A percentile compares a stretch with the other conserved stretches of the same genome.
Evolutionary conservation across 306 rosid genomes (phyloP).

Genomic region (Carpinus viminea): DNA sequence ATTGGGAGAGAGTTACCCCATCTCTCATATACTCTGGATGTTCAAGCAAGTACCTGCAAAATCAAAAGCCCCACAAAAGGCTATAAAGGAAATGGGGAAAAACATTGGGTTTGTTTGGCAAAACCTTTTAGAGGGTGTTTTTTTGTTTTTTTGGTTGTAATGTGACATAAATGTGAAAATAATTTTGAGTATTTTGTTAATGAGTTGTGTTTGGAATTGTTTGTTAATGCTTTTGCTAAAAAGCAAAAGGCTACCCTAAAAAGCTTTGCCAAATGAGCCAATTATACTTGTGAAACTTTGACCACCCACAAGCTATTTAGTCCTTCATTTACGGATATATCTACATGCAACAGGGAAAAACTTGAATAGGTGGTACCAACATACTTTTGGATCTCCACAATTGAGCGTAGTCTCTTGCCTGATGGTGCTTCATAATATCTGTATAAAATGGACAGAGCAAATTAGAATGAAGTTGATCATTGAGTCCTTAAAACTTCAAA

Average conservation of each 20-base stretch:
- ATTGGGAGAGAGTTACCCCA: constrained; percentile 59
- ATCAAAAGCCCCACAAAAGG: constrained; percentile 26
- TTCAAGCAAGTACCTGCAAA: constrained; percentile 61
- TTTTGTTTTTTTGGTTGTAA: no score
- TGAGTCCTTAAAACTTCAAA: constrained; percentile 20
- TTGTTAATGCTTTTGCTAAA: no score
- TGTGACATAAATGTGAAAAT: no score
- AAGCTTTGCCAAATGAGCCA: no score
- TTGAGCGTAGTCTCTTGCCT: constrained; percentile 89
- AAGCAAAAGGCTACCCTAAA: no score
- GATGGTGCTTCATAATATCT: constrained; percentile 86
- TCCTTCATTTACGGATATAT: no score
- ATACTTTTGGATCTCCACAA: constrained; percentile 84
- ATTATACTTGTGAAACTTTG: constrained; percentile 11
- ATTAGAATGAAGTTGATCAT: constrained; percentile 22
- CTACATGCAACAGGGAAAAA: constrained; percentile 12
- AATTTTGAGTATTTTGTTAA: no score
- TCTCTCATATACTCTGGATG: constrained; percentile 69
- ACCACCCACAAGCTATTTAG: neutral
- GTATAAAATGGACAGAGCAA: constrained; percentile 30
- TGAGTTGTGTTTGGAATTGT: no score
- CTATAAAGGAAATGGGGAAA: constrained; percentile 15
- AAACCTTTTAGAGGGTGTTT: no score
- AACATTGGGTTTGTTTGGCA: neutral
- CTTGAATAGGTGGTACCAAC: constrained; percentile 28